phyloP scores from a whole-genome alignment of 2,329 filamentous ascomycete genomes.

The Ascochyta fabae region DNA sequence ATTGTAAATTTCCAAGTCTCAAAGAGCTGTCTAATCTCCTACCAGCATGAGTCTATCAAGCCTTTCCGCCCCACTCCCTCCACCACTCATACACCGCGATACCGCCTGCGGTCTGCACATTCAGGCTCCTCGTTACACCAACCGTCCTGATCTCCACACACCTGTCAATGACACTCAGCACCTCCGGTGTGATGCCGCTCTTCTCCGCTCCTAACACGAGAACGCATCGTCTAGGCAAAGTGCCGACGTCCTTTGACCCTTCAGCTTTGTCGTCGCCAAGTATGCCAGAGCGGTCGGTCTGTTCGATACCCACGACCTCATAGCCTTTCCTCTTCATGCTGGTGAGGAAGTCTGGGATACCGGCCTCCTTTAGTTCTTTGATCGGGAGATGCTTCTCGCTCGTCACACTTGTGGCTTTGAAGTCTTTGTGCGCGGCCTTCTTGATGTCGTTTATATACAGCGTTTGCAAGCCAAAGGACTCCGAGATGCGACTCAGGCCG shows the following conservation, averaged over 20 bases:
- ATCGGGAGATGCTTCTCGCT: conserved; percentile 59
- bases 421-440: conserved; percentile 55
- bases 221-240: conserved; percentile 49
- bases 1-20: too few relatives aligned
- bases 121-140: conserved; percentile 61
- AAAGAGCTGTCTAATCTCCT: too few relatives aligned
- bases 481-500: conserved; percentile 57
- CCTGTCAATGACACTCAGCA: conserved; percentile 57
- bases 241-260: conserved; percentile 29
- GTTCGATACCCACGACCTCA: conserved; percentile 61
- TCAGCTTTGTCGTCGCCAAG: conserved; percentile 43
- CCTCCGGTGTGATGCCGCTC: conserved; percentile 57
- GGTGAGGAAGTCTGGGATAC: conserved; percentile 49
- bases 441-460: conserved; percentile 54
- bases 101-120: conserved; percentile 62
- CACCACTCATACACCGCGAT: conserved; percentile 60
- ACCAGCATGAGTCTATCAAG: background rate
- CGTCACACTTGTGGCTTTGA: conserved; percentile 57
- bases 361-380: conserved; percentile 40
- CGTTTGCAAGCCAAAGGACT: conserved; percentile 58
- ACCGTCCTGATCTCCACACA: conserved; percentile 61
- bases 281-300: conserved; percentile 58
- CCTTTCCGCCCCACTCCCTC: conserved; percentile 48
- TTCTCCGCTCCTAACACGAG: conserved; percentile 60
- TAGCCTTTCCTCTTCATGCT: conserved; percentile 55